Conservation (phyloP, 257 asterid genomes). For the Nicotiana benthamiana region DNA sequence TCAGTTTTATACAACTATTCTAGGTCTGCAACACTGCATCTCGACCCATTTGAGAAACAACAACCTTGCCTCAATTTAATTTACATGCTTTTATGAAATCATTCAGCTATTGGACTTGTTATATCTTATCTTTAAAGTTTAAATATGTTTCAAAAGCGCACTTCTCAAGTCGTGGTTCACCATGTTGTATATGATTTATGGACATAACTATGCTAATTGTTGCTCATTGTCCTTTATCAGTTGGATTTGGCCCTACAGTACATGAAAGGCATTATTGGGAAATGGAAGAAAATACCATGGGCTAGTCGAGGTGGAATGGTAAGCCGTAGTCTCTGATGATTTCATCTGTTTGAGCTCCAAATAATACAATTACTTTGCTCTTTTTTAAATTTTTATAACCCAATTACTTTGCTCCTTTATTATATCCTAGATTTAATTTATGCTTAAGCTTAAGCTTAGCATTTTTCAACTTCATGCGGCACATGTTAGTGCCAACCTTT, state of each 20-base stretch:
- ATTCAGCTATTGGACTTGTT: not conserved
- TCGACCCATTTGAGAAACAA: not conserved
- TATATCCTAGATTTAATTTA: not conserved
- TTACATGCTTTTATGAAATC: not conserved
- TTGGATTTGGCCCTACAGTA: slow-evolving; percentile 50
- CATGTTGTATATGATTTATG: not conserved
- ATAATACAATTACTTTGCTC: not conserved
- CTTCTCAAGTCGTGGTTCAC: not conserved
- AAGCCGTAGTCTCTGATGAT: slow-evolving; percentile 11
- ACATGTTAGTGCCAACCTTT: not conserved
- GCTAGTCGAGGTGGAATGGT: slow-evolving; percentile 64
- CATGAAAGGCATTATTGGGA: slow-evolving; percentile 31
- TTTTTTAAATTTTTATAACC: not conserved
- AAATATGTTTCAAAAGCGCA: not conserved
- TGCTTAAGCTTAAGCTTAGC: not conserved
- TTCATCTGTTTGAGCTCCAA: slow-evolving; percentile 7
- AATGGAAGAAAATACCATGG: slow-evolving; percentile 57
- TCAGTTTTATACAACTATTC: not conserved
- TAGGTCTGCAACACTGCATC: not conserved
- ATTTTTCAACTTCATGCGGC: not conserved
- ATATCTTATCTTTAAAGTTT: not conserved
- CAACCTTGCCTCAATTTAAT: not conserved
- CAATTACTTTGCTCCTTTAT: not conserved
- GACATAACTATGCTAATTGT: not conserved
- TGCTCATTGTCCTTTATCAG: slow-evolving; percentile 22